Evolutionary conservation across 2,329 filamentous ascomycete species (phyloP), one percentile per base, ranked within the genome.

Genomic region (Alternaria gaisen): DNA sequence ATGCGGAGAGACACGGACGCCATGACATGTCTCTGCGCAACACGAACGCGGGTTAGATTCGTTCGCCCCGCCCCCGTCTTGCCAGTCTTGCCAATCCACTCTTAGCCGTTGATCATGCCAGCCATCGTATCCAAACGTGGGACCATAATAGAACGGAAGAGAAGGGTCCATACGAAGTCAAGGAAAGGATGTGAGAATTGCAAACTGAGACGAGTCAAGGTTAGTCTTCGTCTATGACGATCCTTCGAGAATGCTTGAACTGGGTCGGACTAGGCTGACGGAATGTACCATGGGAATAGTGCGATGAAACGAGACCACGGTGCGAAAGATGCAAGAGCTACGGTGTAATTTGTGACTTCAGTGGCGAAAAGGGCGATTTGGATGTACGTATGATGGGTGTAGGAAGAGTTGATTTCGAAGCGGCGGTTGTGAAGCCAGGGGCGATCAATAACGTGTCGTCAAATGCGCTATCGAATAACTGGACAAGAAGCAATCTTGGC

Each of bases 101-200:
- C 6, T 14, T 16, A 36, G 32, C 7, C 16, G 6, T 12, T n/a
- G 24, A 36, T n/a, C 28, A 73, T 74, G 68, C 60, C 67, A 20
- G 57, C 65, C 24, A 26, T 61, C 28, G 56, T 67, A 34, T 47
- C 65, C 41, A 55, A 43, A 11, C 34, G 32, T 7, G 26, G 41
- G 60, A 32, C 63, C 28, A 48, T 53, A 61, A 10, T 28, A 16
- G 58, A 63, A 16, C 60, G 73, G 16, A 75, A 73, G 48, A 63
- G 71, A 24, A 66, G 66, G 24, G 47, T 70, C n/a, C 86, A 88
- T 64, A 83, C 77, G 22, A 87, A 87, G 66, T 87, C 84, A 1
- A 79, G 83, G 18, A 76, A 79, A 14, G 85, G 86, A 2, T 87
- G 86, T 64, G 81, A 80, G 3, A 87, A 87, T 65, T 88, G 86